Conservation (phyloP, 306 rosid species). For the Prunus padus region DNA sequence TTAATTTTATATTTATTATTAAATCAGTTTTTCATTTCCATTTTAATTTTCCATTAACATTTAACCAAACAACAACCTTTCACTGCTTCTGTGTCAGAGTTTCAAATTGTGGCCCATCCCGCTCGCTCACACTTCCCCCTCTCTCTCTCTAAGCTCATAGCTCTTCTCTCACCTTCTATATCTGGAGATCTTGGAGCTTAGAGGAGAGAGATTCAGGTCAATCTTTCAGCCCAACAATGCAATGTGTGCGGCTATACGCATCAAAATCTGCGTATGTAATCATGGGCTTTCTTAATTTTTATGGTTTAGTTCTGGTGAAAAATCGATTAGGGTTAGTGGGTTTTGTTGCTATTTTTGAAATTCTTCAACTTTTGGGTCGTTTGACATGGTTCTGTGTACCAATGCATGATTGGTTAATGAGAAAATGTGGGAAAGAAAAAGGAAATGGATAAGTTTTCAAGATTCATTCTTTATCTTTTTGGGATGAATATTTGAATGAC, state of each 20-base stretch:
- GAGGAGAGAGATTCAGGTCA: conserved; percentile 49
- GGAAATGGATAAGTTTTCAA: neutral
- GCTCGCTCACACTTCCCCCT: conserved; percentile 28
- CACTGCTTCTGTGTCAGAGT: conserved; percentile 8
- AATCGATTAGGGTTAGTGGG: conserved; percentile 28
- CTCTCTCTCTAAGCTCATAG: neutral
- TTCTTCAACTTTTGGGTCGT: conserved; percentile 1
- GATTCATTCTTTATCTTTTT: conserved; percentile 8
- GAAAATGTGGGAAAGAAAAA: neutral
- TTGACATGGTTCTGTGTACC: neutral
- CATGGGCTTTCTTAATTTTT: conserved; percentile 2
- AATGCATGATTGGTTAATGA: conserved; percentile 10
- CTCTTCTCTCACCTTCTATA: conserved; percentile 1
- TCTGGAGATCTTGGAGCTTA: conserved; percentile 37
- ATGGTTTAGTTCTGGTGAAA: neutral
- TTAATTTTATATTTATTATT: neutral
- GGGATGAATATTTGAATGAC: neutral
- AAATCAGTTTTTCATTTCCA: conserved; percentile 14
- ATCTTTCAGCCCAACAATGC: conserved; percentile 7
- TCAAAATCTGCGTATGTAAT: neutral
- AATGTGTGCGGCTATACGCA: conserved; percentile 7
- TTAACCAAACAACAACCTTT: neutral
- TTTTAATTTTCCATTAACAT: neutral
- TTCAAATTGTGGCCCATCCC: conserved; percentile 23
- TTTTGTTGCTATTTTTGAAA: conserved; percentile 6